Conservation (phyloP, 257 asterid species). For the Echites panduratus region DNA sequence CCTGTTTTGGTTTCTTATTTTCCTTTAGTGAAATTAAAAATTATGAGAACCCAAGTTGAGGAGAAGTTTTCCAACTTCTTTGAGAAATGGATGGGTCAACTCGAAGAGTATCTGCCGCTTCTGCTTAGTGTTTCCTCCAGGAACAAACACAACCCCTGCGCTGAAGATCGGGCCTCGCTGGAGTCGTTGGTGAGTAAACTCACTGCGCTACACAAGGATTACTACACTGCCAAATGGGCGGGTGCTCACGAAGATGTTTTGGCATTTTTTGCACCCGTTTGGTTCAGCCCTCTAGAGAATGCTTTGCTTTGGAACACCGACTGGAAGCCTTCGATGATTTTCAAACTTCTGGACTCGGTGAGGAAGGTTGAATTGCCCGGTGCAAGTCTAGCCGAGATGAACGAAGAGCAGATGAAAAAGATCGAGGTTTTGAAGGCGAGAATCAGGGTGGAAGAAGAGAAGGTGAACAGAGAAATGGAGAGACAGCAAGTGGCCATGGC, state of each 20-base stretch:
- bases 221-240: conserved; percentile 56
- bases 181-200: conserved; percentile 29
- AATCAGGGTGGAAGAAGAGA: conserved; percentile 52
- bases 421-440: conserved; percentile 32
- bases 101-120: conserved; percentile 34
- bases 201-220: conserved; percentile 62
- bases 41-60: conserved; percentile 23
- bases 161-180: conserved; percentile 1
- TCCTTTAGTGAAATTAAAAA: neutral
- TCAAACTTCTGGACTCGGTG: conserved; percentile 37
- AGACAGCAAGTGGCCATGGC: conserved; percentile 63
- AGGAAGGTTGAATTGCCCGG: neutral
- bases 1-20: too few species aligned
- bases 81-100: conserved; percentile 52
- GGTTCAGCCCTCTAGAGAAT: conserved; percentile 56
- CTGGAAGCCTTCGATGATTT: conserved; percentile 60
- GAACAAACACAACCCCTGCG: neutral
- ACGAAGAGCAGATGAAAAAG: conserved; percentile 35
- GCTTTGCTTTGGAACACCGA: conserved; percentile 58
- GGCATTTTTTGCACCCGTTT: conserved; percentile 43
- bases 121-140: conserved; percentile 10
- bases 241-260: conserved; percentile 51
- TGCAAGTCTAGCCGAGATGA: conserved; percentile 2
- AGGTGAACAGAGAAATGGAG: conserved; percentile 71
- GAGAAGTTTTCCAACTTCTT: conserved; percentile 37